Evolutionary conservation across 495 filamentous ascomycete genomes (phyloP).

Genomic region (Penicillium soppii): DNA sequence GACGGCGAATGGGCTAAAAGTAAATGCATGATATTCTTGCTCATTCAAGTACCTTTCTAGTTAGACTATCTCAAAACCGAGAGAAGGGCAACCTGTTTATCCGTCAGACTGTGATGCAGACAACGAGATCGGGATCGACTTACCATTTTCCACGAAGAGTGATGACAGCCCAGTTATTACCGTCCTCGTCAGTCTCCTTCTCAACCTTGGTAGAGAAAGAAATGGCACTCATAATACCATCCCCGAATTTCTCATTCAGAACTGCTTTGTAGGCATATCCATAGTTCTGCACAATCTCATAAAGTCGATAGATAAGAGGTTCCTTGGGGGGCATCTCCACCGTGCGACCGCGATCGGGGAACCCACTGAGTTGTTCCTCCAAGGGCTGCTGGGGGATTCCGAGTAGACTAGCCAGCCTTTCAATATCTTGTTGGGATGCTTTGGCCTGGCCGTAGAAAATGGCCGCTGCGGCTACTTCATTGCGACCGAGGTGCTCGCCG

Average conservation of each 20-base stretch:
- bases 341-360: constrained; percentile 78
- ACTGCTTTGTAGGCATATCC: constrained; percentile 96
- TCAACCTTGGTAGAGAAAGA: constrained; percentile 90
- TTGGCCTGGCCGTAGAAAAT: constrained; percentile 93
- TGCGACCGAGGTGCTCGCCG: constrained; percentile 70
- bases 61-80: constrained; percentile 44
- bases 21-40: background rate
- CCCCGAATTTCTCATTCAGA: constrained; percentile 97
- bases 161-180: constrained; percentile 84
- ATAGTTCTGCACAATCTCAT: constrained; percentile 98
- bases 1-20: too few relatives aligned
- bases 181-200: constrained; percentile 88
- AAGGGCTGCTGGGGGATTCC: constrained; percentile 58
- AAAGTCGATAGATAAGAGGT: constrained; percentile 89
- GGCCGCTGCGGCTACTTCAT: constrained; percentile 87
- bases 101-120: constrained; percentile 9
- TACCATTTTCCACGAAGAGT: constrained; percentile 93
- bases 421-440: constrained; percentile 75
- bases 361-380: constrained; percentile 62
- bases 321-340: constrained; percentile 94
- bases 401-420: constrained; percentile 67
- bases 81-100: constrained; percentile 59
- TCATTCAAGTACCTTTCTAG: background rate
- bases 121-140: constrained; percentile 6
- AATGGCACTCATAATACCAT: constrained; percentile 98